Base-by-base conservation (phyloP, 129 eudicot species). In the Arctium lappa region DNA sequence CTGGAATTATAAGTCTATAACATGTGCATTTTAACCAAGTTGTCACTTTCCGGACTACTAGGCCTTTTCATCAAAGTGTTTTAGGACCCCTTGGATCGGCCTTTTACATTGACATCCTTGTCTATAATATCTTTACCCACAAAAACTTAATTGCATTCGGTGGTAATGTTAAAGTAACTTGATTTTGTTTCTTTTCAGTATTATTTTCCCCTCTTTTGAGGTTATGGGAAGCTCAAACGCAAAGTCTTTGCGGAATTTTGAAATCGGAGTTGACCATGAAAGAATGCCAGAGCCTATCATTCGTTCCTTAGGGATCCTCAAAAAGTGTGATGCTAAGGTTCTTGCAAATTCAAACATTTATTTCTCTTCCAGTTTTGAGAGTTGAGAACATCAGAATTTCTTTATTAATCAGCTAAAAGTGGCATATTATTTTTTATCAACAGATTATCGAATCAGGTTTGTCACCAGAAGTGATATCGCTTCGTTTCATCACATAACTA, bases 211-310 rank as follows among this genome's bases (percentile, higher is more conserved):
- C 63, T 13, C n/a, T 79, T 88, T 73, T 72, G 89, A 95, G 98
- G 84, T 86, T 95, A 88, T 95, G 99, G 99, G 98, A 97, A 66
- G 98, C 99, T 87, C 99, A 95, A 89, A 95, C 98, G 13, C 98
- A 95, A 86, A 90, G 99, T 93, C 99, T 69, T 74, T 95, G 68
- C 98, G 93, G 85, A 95, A 95, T 82, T 95, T 95, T 78, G 98
- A 95, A 72, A 95, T 95, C 36, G 99, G 99, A 18, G 99, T 98
- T 3, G 94, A 95, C 6, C 98, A 95, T 9, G 98, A 95, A 86
- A 86, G 98, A 78, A 95, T 95, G 99, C 99, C 99, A 8, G 99
- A 95, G 83, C 99, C 95, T 48, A 93, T 95, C 71, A 88, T 95
- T 15, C 98, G 95, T 76, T 97, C 98, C 46, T 95, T 95, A 79